These are phyloP conservation scores for Fomitiporia mediterranea DNA, from an alignment of 1,284 basidiomycete genomes.

Conservation along the genomic window DNA sequence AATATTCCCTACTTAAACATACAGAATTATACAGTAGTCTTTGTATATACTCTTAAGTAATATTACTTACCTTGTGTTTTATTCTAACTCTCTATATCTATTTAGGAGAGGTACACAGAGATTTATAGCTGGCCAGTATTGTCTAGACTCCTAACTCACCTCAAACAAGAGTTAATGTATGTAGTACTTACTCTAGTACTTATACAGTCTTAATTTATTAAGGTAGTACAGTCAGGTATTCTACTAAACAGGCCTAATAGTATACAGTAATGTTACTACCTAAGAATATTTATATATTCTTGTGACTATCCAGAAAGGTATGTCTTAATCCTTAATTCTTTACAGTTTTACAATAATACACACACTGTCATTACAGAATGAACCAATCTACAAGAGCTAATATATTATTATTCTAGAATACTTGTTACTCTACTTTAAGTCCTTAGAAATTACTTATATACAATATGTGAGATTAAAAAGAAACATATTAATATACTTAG, in stretches of 20 bases:
- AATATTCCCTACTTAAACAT: neutral
- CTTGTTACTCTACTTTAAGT: slow-evolving; percentile 29
- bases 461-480: slow-evolving; percentile 27
- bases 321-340: slow-evolving; percentile 14
- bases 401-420: slow-evolving; percentile 23
- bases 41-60: too few relatives aligned
- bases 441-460: slow-evolving; percentile 28
- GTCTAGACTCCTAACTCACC: slow-evolving; percentile 27
- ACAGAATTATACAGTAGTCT: too few relatives aligned
- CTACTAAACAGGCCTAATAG: slow-evolving; percentile 30
- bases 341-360: neutral
- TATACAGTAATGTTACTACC: slow-evolving; percentile 28
- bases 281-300: slow-evolving; percentile 34
- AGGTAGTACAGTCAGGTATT: slow-evolving; percentile 31
- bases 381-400: too few relatives aligned
- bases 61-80: neutral
- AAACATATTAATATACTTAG: slow-evolving; percentile 24
- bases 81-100: slow-evolving; percentile 25
- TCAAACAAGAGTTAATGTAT: slow-evolving; percentile 33
- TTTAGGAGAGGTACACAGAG: slow-evolving; percentile 18
- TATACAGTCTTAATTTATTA: slow-evolving; percentile 26
- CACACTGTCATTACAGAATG: too few relatives aligned
- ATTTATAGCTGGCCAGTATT: neutral
- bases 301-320: slow-evolving; percentile 41
- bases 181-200: slow-evolving; percentile 27